These are phyloP conservation scores for Penicillium sp. DNA, from an alignment of 2,329 filamentous ascomycete genomes.

Conservation along the genomic window DNA sequence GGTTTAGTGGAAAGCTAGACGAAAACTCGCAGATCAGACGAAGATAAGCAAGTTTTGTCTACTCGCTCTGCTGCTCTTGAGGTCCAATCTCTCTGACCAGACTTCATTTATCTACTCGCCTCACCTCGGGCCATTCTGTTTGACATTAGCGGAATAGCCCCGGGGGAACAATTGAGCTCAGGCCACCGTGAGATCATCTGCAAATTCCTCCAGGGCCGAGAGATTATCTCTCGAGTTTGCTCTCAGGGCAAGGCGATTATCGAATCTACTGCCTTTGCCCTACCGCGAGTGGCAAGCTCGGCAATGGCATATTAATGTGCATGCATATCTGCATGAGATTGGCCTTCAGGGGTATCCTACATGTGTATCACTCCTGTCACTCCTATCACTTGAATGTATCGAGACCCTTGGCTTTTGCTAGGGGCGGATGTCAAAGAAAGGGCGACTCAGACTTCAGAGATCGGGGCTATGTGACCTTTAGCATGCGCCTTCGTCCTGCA, in stretches of 20 bases:
- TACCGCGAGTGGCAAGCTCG: slow-evolving; percentile 4
- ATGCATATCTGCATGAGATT: slow-evolving; percentile 9
- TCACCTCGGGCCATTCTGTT: neutral
- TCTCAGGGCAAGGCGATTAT: neutral
- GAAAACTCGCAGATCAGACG: no score
- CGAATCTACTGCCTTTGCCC: neutral
- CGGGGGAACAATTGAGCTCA: neutral
- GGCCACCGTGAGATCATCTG: neutral
- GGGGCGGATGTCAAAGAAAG: neutral
- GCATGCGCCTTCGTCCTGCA: neutral
- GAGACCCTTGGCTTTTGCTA: neutral
- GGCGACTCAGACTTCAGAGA: neutral
- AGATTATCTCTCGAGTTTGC: neutral
- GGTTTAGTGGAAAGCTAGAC: no score
- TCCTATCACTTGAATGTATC: neutral
- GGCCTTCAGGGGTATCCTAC: neutral
- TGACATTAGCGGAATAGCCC: neutral
- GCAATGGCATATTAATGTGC: neutral
- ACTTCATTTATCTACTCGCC: no score
- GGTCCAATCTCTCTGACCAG: no score
- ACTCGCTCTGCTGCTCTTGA: no score
- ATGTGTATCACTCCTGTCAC: neutral
- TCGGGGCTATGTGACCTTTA: neutral
- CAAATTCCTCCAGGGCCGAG: neutral
- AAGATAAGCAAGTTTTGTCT: no score